Evolutionary conservation across 257 asterid species (phyloP), one percentile per base, ranked within the genome.

Genomic region (Fraxinus cuspidata): DNA sequence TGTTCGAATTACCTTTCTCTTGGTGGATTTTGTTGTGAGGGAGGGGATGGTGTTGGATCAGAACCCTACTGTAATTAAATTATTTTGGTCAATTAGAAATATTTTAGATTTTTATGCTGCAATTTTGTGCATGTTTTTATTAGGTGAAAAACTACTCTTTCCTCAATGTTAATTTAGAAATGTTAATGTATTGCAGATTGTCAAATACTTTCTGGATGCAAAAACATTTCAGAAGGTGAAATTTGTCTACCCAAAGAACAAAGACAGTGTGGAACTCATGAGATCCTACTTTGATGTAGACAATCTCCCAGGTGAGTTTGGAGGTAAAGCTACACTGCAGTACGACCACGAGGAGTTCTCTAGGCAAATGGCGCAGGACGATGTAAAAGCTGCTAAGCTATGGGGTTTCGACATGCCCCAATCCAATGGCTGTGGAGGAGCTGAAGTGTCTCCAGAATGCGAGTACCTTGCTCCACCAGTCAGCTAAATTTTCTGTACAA

Each of bases 141-240:
- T 15, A 47, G 2, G 56, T 15, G n/a, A 47, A 47, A 47, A 15
- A 47, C 56, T 47, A 16, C 19, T 47, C 56, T 47, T 15, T 47
- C 56, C n/a, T 47, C 64, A 10, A 25, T 63, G 34, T n/a, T 63
- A 10, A 63, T 63, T 25, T 23, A 23, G 16, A 63, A 25, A 2
- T 27, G 69, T 0, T 53, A 25, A 7, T 31, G 31, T 72, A 58
- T 81, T 84, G 83, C 94, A 93, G 99, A 84, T 95, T 72, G 99
- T 93, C 25, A 95, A 95, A 25, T 95, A 90, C 80, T 91, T 95
- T 80, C 69, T 95, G 87, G 98, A 95, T 56, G 82, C 92, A 8
- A 91, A 91, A 85, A 95, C 98, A 29, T 88, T 91, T 87, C 92
- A 91, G 90, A 95, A 95, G 86, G 98, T 95, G 87, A 95, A 89